These are phyloP conservation scores for Pyrrhoderma lamaoense DNA, from an alignment of 1,284 basidiomycete species.

Conservation along the genomic window DNA sequence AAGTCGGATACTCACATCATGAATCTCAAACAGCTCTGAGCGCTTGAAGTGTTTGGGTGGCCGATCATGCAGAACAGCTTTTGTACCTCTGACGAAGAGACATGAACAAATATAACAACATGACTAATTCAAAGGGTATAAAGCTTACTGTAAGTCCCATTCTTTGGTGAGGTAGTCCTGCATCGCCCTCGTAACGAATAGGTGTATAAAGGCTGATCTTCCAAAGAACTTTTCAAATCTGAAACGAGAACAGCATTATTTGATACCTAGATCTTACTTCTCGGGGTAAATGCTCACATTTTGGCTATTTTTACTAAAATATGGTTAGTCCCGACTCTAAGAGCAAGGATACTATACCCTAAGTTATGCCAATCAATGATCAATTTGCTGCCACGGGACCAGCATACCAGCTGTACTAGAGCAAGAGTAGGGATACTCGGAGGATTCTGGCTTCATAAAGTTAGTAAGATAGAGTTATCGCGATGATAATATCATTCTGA, in stretches of 20 bases:
- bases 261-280: background rate
- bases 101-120: slow-evolving; percentile 3
- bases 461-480: background rate
- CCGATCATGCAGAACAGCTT: slow-evolving; percentile 78
- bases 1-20: slow-evolving; percentile 48
- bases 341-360: slow-evolving; percentile 87
- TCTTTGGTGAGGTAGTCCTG: slow-evolving; percentile 58
- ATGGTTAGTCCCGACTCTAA: slow-evolving; percentile 67
- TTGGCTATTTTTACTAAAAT: slow-evolving; percentile 68
- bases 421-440: slow-evolving; percentile 93
- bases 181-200: slow-evolving; percentile 94
- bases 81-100: slow-evolving; percentile 53
- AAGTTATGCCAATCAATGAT: slow-evolving; percentile 99
- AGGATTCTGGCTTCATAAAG: slow-evolving; percentile 64
- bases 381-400: slow-evolving; percentile 68
- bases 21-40: slow-evolving; percentile 59
- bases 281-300: slow-evolving; percentile 40
- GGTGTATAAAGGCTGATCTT: slow-evolving; percentile 73
- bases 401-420: slow-evolving; percentile 71
- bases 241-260: background rate
- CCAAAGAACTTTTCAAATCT: slow-evolving; percentile 86
- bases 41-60: slow-evolving; percentile 78
- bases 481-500: slow-evolving; percentile 4
- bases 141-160: slow-evolving; percentile 72
- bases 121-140: background rate